Conservation (phyloP, 306 rosid genomes). For the Cucurbita pepo region DNA sequence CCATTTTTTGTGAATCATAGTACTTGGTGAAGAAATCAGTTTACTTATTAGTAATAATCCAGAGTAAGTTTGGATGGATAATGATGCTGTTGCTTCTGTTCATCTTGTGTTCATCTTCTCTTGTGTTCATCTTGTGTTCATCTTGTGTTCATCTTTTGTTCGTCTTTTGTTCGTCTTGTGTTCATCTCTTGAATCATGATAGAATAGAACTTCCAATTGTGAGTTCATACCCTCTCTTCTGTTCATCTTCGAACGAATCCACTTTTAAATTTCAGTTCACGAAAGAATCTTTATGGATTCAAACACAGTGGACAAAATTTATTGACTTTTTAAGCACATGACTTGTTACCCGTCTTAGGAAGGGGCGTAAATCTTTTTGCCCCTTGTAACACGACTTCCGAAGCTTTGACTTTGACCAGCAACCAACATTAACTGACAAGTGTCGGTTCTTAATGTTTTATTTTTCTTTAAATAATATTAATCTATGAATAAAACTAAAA, state of each 20-base stretch:
- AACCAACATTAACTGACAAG: too few relatives aligned
- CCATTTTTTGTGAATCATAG: slow-evolving; percentile 24
- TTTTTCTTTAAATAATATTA: too few relatives aligned
- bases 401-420: too few relatives aligned
- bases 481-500: neutral
- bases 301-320: too few relatives aligned
- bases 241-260: neutral
- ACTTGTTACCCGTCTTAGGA: too few relatives aligned
- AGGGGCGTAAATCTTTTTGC: too few relatives aligned
- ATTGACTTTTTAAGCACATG: too few relatives aligned
- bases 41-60: slow-evolving; percentile 41
- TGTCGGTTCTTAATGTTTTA: too few relatives aligned
- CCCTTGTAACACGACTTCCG: too few relatives aligned
- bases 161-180: neutral
- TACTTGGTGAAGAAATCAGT: slow-evolving; percentile 28
- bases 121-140: neutral
- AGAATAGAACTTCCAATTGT: neutral
- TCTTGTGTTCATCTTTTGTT: neutral
- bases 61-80: slow-evolving; percentile 29
- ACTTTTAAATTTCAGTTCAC: neutral
- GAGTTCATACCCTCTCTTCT: neutral
- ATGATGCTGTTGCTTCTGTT: slow-evolving; percentile 10
- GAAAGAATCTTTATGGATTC: too few relatives aligned
- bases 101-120: neutral
- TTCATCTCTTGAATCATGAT: neutral